Percentiles rank a stretch among this genome's conserved stretches.
Conservation (phyloP, 768 basidiomycete genomes). For the Pleurotus tuber-regium region DNA sequence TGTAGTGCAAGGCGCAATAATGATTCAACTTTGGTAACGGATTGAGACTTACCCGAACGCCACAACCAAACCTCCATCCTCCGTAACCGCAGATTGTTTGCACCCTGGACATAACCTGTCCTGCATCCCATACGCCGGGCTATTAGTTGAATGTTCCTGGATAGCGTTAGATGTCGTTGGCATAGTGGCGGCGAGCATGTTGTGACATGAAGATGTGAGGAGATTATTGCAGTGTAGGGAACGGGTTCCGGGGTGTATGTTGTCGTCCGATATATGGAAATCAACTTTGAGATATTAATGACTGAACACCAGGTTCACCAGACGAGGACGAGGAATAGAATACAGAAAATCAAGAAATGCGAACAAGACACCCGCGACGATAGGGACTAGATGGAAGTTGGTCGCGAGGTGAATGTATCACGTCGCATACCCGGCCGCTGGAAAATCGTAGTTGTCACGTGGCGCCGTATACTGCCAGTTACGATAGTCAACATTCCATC, state of each 20-base stretch:
- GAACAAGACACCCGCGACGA: background rate
- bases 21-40: background rate
- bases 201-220: background rate
- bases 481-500: background rate
- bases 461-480: background rate
- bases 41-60: slow-evolving; percentile 80
- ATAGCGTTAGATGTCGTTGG: background rate
- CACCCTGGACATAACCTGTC: slow-evolving; percentile 80
- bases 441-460: slow-evolving; percentile 10
- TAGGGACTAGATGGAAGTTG: background rate
- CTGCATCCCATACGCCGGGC: slow-evolving; percentile 27
- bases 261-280: background rate
- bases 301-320: slow-evolving; percentile 8
- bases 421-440: slow-evolving; percentile 2
- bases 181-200: slow-evolving; percentile 1
- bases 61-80: slow-evolving; percentile 85
- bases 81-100: slow-evolving; percentile 75
- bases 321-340: background rate
- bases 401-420: slow-evolving; percentile 5
- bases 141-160: background rate
- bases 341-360: background rate
- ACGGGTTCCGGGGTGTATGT: background rate
- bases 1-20: background rate
- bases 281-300: background rate
- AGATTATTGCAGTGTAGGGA: background rate